A percentile compares a stretch with the other conserved stretches of the same genome.
phyloP scores from a whole-genome alignment of 306 rosid species.

The Fragaria ananassa region DNA sequence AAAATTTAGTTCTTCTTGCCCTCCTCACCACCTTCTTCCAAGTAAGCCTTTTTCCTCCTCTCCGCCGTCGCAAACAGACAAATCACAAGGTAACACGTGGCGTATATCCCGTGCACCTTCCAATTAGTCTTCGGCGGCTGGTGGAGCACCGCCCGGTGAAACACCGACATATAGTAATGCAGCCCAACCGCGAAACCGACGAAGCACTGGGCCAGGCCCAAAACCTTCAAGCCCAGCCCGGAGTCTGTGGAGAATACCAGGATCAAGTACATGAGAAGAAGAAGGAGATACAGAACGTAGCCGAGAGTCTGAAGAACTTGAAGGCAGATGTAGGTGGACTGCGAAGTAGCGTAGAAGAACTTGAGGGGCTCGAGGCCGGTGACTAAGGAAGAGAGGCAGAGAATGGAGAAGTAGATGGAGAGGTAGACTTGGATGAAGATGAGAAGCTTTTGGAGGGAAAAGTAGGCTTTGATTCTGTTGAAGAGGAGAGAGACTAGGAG shows the following conservation, averaged over 20 bases:
- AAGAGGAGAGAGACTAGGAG: constrained; percentile 70
- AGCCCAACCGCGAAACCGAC: constrained; percentile 76
- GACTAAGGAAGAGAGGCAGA: constrained; percentile 53
- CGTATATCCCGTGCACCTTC: constrained; percentile 81
- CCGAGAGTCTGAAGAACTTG: constrained; percentile 82
- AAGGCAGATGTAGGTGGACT: constrained; percentile 61
- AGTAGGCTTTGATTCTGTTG: constrained; percentile 77
- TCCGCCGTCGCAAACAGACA: constrained; percentile 55
- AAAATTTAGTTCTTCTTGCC: constrained; percentile 47
- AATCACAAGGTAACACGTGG: constrained; percentile 64
- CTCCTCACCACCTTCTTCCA: constrained; percentile 83
- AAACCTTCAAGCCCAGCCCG: constrained; percentile 51
- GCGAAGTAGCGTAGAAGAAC: constrained; percentile 85
- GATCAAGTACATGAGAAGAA: constrained; percentile 72
- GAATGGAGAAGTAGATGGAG: constrained; percentile 79
- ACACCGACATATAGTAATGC: constrained; percentile 87
- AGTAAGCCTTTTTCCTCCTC: constrained; percentile 71
- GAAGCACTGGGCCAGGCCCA: constrained; percentile 74
- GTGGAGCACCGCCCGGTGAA: constrained; percentile 62
- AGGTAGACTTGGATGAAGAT: constrained; percentile 87
- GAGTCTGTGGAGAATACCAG: constrained; percentile 69
- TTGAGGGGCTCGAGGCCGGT: constrained; percentile 78
- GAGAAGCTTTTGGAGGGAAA: constrained; percentile 83
- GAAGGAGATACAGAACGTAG: constrained; percentile 60
- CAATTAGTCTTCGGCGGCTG: constrained; percentile 85